Evolutionary conservation across 2,329 filamentous ascomycete species (phyloP), one percentile per base, ranked within the genome.

Genomic region (Cladophialophora exuberans): DNA sequence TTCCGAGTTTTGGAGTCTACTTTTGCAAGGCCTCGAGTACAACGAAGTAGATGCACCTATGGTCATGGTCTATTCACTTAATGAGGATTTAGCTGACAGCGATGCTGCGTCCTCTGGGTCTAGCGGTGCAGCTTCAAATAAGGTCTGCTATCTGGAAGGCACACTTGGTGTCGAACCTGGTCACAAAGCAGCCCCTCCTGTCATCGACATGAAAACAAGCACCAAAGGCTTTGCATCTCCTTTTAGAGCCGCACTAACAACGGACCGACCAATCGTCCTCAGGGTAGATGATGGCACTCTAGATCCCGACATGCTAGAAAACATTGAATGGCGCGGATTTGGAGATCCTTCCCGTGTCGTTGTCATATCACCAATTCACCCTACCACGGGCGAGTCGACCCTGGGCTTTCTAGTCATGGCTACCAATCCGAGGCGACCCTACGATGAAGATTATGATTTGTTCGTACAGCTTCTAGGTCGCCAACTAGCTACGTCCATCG

Each of bases 341-440:
- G 85, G 84, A 1, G 86, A 91, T 60, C 78, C 84, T 3, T 89
- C 86, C 54, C 80, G 79, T 13, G 84, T 86, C 1, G 82, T 90
- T 13, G 87, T 93, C 3, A 79, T 93, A 1, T 89, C 90, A 65
- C 89, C 90, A 0, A 86, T 95, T 13, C 85, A 90, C 64, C 87
- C 89, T 0, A 92, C 87, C 0, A 88, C 84, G 2, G 85, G 84
- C 2, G 88, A 91, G 51, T 81, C 80, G 2, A 85, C 88, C 1
- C 80, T 91, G 1, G 90, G 89, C 0, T 94, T 94, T 65, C 78
- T 94, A 6, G 81, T 94, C 2, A 78, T 94, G 68, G 90, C 89
- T 3, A 77, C 89, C 7, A 95, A 95, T 66, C 88, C 90, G 1
- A 78, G 88, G 36, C 79, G 89, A 45, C 89, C 87, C 0, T 94